Base-by-base conservation (phyloP, 2,329 filamentous ascomycete species). In the Ceratocystis destructans region DNA sequence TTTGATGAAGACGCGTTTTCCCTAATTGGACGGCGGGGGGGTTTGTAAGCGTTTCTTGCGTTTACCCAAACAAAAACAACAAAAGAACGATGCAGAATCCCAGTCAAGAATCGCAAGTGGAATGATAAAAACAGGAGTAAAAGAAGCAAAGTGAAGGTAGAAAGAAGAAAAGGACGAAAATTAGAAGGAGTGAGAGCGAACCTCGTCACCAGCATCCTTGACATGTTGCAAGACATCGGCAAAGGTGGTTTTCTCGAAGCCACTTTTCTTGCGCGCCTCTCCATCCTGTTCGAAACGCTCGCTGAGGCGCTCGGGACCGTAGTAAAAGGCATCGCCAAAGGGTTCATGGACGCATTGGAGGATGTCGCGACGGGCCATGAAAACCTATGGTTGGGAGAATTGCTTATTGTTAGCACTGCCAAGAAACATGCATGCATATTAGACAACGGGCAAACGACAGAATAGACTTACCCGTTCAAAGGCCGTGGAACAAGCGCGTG, bases 321-420 rank as follows among this genome's bases (percentile, higher is more conserved):
- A 97, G 79, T 97, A 97, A 74, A 93, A 97, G 69, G 92, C 89
- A 77, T 97, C 94, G 65, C 93, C 93, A 76, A 97, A 97, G 4
- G 94, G 94, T 78, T 99, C 94, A 76, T 97, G 94, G 71, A 94
- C 81, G 74, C 90, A 96, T 72, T 87, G 81, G 68, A 97, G 82
- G 65, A 82, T 86, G 73, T 96, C 87, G 71, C 84, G 83, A 71
- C 90, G 88, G 71, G 92, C 96, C 93, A 97, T 96, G 76, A 99
- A 97, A 70, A 97, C 92, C 89, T 94, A 71, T 50, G 65, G 44
- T 8, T 10, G 22, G 31, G 8, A 22, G 46, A 22, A 5, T 22
- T 4, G 20, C 53, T 4, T 37, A 12, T 37, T 4, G 22, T 50
- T 37, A 53, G 62, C 62, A 20, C 5, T 44, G 28, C 53, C 62